Base-by-base conservation (phyloP, 192 early-diverging fungal species). In the Radiomyces spectabilis region DNA sequence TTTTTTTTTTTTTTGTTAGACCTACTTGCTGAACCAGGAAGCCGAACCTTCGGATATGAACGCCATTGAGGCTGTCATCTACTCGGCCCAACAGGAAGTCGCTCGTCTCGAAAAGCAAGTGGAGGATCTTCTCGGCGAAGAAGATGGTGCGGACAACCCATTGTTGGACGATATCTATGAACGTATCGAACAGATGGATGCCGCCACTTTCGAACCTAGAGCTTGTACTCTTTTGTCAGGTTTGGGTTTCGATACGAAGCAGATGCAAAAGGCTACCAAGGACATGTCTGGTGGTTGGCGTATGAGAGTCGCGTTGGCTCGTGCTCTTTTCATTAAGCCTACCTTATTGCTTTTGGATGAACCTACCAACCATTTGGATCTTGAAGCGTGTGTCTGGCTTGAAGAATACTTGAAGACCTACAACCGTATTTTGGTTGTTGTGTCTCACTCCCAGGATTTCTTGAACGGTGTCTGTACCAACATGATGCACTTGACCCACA, bases 231-330 rank as follows among this genome's bases (percentile, higher is more conserved):
- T 99, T 39, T 80, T 99, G 32, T 66, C 89, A 68, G 97, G 97
- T 83, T 79, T 99, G 35, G 97, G 97, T 47, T 99, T 99, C 74
- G 77, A 69, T 53, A 78, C 85, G 59, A 74, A 77, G 29, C 86
- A 86, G 49, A 97, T 97, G 95, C 74, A 82, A 61, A 86, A 90
- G 75, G 79, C 78, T 60, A 99, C 97, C 44, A 94, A 90, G 80
- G 91, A 94, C 62, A 83, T 99, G 68, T 97, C 94, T 66, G 97
- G 97, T 84, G 97, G 97, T 68, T 99, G 97, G 97, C 83, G 97
- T 55, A 99, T 99, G 97, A 80, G 97, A 64, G 97, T 99, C 41
- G 89, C 95, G 4, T 84, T 99, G 26, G 94, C 97, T 35, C 81
- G 89, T 61, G 95, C 95, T 52, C 78, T 99, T 68, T 99, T 99